Conservation (phyloP, 345 rosid species). For the Adansonia digitata region DNA sequence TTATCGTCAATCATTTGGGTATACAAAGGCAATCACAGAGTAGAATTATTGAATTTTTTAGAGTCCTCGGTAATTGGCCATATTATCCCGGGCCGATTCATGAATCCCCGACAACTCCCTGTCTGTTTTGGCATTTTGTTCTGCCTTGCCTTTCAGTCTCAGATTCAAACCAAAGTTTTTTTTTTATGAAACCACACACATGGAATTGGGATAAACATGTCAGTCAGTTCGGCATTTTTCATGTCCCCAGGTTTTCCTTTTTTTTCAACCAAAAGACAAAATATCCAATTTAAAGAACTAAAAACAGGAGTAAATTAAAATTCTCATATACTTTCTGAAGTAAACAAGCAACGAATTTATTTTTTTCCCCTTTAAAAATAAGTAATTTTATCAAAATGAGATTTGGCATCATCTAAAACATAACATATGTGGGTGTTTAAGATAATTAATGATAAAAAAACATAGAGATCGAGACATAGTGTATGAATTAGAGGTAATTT, state of each 20-base stretch:
- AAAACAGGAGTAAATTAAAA: background rate
- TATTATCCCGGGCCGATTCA: background rate
- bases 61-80: background rate
- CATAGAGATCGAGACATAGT: background rate
- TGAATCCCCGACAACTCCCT: background rate
- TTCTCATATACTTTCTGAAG: background rate
- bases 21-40: background rate
- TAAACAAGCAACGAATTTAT: too few species aligned
- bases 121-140: background rate
- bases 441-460: background rate
- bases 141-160: background rate
- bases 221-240: background rate
- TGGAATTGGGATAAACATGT: background rate
- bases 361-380: background rate
- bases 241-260: background rate
- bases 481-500: background rate
- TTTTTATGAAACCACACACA: background rate
- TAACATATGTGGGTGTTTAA: background rate
- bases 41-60: constrained; percentile 5
- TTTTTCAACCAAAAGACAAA: background rate
- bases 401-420: background rate
- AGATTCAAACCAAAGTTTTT: background rate
- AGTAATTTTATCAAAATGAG: background rate
- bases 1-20: background rate
- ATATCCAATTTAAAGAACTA: background rate